Base-by-base conservation (phyloP, 768 basidiomycete species). In the Trametes cingulata region DNA sequence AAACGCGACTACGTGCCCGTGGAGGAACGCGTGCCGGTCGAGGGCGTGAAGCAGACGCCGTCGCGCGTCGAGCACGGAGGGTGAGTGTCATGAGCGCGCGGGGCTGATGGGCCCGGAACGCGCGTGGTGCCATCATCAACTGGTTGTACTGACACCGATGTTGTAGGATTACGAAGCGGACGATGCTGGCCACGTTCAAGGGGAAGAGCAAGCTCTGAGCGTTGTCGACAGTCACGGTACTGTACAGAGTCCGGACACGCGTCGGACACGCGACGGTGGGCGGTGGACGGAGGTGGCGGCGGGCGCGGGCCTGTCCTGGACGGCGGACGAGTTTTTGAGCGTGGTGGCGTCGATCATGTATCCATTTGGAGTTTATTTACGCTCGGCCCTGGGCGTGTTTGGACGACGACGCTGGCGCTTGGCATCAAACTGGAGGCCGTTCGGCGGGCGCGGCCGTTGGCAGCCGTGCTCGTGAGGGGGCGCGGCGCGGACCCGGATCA, bases 1-100 rank as follows among this genome's bases (percentile, higher is more conserved):
- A 87, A 86, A 71, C 85, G 94, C 42, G 85, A 89, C 56, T 96
- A 90, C 72, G 82, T 90, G 36, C 78, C 83, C 19, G 72, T 92
- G 15, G 82, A 83, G 1, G 74, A 85, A 50, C 84, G 93, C 36
- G 73, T 72, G 13, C 73, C 77, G 12, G 83, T 85, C 22, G 79
- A 83, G 56, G 87, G 84, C 5, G 67, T 69, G 25, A 80, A 76
- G 70, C 79, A 84, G 66, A 85, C 82, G 22, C 89, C 90, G 12
- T 86, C 85, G 14, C 70, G 74, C 13, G 80, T 91, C 41, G 73
- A 76, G 56, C 91, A 92, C 72, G 91, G 90, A 50, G 90, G 90
- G 90, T 91, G 74, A 76, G 89, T 77, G 29, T 45, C 41, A 13
- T 19, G 41, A 19, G 51, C 5, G 17, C 43, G 27, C 37, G 12